Evolutionary conservation across 1,139 yeast genomes (phyloP).

Genomic region (Protomyces arabidopsidicola): DNA sequence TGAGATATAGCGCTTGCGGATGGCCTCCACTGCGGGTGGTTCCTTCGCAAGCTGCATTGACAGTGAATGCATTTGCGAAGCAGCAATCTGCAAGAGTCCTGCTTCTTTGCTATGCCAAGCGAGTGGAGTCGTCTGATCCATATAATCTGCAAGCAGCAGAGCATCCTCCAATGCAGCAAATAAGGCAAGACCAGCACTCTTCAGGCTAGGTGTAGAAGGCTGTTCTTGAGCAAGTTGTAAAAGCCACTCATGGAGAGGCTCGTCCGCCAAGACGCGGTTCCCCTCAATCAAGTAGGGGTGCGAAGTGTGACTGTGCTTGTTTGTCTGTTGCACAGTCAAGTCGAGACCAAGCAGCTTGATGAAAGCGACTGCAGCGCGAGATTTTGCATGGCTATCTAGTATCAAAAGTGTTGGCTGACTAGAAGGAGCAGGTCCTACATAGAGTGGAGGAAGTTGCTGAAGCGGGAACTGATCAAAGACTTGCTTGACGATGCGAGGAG

Average conservation of each 20-base stretch:
- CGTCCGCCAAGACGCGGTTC: background rate
- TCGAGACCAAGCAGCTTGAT: background rate
- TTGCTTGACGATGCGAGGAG: constrained; percentile 10
- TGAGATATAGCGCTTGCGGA: background rate
- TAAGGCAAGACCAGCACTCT: background rate
- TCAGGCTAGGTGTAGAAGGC: background rate
- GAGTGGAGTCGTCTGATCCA: background rate
- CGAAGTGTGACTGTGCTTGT: background rate
- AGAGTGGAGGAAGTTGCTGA: constrained; percentile 4
- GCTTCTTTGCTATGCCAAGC: background rate
- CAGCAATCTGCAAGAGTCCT: background rate
- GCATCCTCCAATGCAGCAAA: background rate
- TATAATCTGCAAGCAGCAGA: background rate
- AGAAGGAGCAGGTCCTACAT: background rate
- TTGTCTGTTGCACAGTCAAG: background rate
- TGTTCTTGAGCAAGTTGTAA: background rate
- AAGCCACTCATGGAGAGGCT: background rate
- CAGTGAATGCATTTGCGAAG: background rate
- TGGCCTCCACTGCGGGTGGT: background rate
- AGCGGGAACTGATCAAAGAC: constrained; percentile 17
- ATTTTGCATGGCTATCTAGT: background rate
- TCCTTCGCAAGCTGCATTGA: background rate
- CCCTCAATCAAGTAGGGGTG: background rate
- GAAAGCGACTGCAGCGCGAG: background rate
- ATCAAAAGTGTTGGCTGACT: background rate